Percentiles rank a stretch among this genome's conserved stretches.
phyloP scores from a whole-genome alignment of 2,329 filamentous ascomycete genomes.

The Aspergillus fumigatus region DNA sequence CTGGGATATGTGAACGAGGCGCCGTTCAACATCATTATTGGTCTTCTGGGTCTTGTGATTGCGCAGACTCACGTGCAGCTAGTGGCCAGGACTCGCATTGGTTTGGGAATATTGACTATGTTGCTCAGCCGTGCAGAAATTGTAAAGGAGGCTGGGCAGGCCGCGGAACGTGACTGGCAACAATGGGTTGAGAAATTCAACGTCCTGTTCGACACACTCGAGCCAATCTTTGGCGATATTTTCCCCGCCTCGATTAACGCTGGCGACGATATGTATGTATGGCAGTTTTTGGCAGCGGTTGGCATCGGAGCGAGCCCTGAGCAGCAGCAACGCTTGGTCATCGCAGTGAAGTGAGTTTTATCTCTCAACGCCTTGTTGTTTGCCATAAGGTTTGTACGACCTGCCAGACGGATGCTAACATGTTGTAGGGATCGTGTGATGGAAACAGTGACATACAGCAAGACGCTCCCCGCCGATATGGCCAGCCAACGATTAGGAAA shows the following conservation, averaged over 20 bases:
- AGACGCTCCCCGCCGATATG: constrained; percentile 84
- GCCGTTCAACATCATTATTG: constrained; percentile 83
- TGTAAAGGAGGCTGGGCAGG: constrained; percentile 72
- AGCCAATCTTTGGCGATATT: constrained; percentile 75
- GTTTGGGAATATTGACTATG: constrained; percentile 86
- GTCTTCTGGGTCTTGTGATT: constrained; percentile 78
- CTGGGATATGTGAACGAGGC: constrained; percentile 90
- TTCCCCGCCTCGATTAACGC: constrained; percentile 90
- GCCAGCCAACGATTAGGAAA: constrained; percentile 77
- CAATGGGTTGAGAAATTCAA: constrained; percentile 84
- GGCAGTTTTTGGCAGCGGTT: constrained; percentile 94
- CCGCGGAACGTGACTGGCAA: constrained; percentile 68
- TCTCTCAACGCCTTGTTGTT: neutral
- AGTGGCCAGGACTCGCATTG: constrained; percentile 83
- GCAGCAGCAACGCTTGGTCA: constrained; percentile 89
- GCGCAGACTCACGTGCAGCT: constrained; percentile 75
- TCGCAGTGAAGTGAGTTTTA: constrained; percentile 74
- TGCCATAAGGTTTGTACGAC: neutral
- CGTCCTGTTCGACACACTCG: constrained; percentile 78
- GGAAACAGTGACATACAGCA: constrained; percentile 84
- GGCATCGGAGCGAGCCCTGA: constrained; percentile 90
- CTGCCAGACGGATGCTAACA: constrained; percentile 13
- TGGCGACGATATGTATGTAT: constrained; percentile 91
- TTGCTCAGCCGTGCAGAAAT: constrained; percentile 91
- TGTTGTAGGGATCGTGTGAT: constrained; percentile 72